Conservation (phyloP, 305 asterid species). For the Nicotiana rustica region DNA sequence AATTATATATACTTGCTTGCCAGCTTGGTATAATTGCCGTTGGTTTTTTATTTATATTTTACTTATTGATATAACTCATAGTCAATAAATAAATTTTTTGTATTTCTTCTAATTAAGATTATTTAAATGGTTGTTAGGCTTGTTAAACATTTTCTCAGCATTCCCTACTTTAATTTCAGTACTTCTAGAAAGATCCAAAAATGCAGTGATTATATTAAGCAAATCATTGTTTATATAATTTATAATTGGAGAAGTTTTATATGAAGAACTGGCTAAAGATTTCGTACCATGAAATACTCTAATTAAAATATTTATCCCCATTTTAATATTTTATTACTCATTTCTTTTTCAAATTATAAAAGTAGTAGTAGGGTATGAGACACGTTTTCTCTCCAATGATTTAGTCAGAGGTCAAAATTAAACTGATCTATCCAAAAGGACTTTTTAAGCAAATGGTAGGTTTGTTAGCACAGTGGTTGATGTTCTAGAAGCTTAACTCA, state of each 20-base stretch:
- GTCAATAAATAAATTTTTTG: neutral
- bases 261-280: too few species aligned
- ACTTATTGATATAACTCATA: neutral
- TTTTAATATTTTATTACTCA: too few species aligned
- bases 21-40: neutral
- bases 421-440: conserved; percentile 29
- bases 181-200: conserved; percentile 29
- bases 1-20: neutral
- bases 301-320: too few species aligned
- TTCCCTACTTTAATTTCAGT: neutral
- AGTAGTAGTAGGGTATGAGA: neutral
- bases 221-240: neutral
- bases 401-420: conserved; percentile 43
- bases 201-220: conserved; percentile 10
- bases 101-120: neutral
- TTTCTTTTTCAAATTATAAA: too few species aligned
- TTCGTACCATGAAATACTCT: too few species aligned
- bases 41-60: conserved; percentile 1
- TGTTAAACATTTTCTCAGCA: neutral
- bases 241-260: too few species aligned
- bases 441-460: conserved; percentile 44
- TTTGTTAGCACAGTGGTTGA: conserved; percentile 36
- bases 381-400: conserved; percentile 48
- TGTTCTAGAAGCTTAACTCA: conserved; percentile 48
- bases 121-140: neutral